Percentiles rank a stretch among this genome's conserved stretches.
phyloP scores from a whole-genome alignment of 1,139 yeast genomes.

The Scheffersomyces insectosa region DNA sequence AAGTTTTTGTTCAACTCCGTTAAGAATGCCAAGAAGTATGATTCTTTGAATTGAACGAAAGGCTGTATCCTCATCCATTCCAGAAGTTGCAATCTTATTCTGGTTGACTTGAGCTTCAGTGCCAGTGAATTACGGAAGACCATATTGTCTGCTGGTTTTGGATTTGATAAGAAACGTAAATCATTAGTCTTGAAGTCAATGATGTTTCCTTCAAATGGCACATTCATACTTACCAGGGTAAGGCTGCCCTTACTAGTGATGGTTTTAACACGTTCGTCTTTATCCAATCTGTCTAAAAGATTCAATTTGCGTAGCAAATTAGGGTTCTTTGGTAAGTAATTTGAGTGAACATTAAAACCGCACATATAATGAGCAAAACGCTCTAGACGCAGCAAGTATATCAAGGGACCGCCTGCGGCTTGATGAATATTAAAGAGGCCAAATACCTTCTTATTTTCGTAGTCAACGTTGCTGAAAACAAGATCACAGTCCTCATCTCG shows the following conservation, averaged over 20 bases:
- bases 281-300: conserved; percentile 4
- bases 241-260: not conserved
- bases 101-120: conserved; percentile 11
- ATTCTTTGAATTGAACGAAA: conserved; percentile 31
- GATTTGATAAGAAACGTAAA: conserved; percentile 28
- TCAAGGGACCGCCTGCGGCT: not conserved
- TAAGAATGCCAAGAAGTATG: conserved; percentile 14
- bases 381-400: not conserved
- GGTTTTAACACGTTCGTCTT: not conserved
- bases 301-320: conserved; percentile 7
- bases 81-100: conserved; percentile 30
- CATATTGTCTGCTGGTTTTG: conserved; percentile 2
- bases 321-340: conserved; percentile 5
- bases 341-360: conserved; percentile 4
- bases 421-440: conserved; percentile 16
- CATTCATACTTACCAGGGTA: not conserved
- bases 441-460: conserved; percentile 16
- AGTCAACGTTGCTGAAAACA: conserved; percentile 22
- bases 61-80: conserved; percentile 46
- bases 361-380: conserved; percentile 5
- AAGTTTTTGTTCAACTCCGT: conserved; percentile 10
- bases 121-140: conserved; percentile 10
- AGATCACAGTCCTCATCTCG: conserved; percentile 8
- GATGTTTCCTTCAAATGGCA: conserved; percentile 23
- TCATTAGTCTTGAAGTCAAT: conserved; percentile 40